Evolutionary conservation across 139 green algal genomes (phyloP), one percentile per base, ranked within the genome.

Genomic region (Chlamydomonas asymmetrica): DNA sequence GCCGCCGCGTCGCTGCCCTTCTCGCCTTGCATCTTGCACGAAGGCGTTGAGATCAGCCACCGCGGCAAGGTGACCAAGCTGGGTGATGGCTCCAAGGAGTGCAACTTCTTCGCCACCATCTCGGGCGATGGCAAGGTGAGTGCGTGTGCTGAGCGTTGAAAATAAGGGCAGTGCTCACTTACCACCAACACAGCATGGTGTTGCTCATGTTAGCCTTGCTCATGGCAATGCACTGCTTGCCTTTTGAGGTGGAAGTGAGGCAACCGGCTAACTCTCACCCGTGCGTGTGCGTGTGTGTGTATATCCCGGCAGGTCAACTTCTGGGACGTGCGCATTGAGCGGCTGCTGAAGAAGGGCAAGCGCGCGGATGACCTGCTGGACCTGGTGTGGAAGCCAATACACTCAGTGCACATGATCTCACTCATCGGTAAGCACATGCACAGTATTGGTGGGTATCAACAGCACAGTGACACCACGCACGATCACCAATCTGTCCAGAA

Each of bases 281-380:
- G n/a, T n/a, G n/a, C n/a, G n/a, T n/a, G n/a, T 40, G 10, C 59
- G 45, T 54, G 13, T n/a, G n/a, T 60, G 5, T 60, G 50, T 25
- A 60, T 60, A 27, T 54, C 45, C 45, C 60, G 32, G 3, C 75
- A 83, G 79, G 82, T 96, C 41, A 74, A 95, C 61, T 91, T 96
- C 49, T 97, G 93, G 93, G 93, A 97, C 79, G 84, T 91, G 63
- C 86, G 91, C n/a, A 63, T 90, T 2, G 86, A 92, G 43, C 77
- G 76, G 65, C 66, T 91, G 75, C 74, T 82, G 37, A 91, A 91
- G 49, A 92, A 91, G 75, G 84, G 86, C 64, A 77, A 80, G 59
- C 82, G 86, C 70, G 63, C 66, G 8, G 83, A 87, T 22, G 82
- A 89, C 7, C 74, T 84, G n/a, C 63, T 82, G 22, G 86, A 92